These are phyloP conservation scores for Komagataella populi DNA, from an alignment of 805 yeast species.

Conservation along the genomic window DNA sequence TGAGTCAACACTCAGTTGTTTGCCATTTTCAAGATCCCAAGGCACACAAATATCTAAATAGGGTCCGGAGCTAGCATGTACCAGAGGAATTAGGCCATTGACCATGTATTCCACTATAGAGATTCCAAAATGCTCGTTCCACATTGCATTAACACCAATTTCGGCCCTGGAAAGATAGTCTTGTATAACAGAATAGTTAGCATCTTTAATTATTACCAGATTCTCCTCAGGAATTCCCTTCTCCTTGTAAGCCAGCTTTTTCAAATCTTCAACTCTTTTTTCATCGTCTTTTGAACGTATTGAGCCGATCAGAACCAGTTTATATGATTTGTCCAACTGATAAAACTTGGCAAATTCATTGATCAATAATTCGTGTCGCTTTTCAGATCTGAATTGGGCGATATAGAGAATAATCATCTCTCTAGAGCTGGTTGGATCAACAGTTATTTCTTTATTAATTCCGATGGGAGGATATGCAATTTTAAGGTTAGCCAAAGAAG, in stretches of 20 bases:
- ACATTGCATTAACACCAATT: constrained; percentile 90
- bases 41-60: constrained; percentile 69
- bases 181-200: constrained; percentile 52
- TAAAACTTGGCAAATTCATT: constrained; percentile 44
- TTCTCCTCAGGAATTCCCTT: constrained; percentile 22
- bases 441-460: constrained; percentile 30
- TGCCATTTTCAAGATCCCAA: constrained; percentile 20
- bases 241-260: constrained; percentile 23
- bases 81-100: constrained; percentile 76
- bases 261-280: constrained; percentile 36
- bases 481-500: constrained; percentile 21
- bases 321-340: constrained; percentile 25
- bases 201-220: constrained; percentile 49
- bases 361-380: constrained; percentile 68
- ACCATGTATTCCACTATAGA: constrained; percentile 90
- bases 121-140: constrained; percentile 99
- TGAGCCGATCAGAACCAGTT: constrained; percentile 69
- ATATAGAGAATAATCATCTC: constrained; percentile 40
- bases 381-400: constrained; percentile 94
- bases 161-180: constrained; percentile 38
- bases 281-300: constrained; percentile 63
- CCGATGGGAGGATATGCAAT: constrained; percentile 84
- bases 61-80: constrained; percentile 96
- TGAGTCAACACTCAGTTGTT: constrained; percentile 8
- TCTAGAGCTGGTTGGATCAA: constrained; percentile 8